phyloP scores from a whole-genome alignment of 2,329 filamentous ascomycete genomes.

The Fusarium buharicum region DNA sequence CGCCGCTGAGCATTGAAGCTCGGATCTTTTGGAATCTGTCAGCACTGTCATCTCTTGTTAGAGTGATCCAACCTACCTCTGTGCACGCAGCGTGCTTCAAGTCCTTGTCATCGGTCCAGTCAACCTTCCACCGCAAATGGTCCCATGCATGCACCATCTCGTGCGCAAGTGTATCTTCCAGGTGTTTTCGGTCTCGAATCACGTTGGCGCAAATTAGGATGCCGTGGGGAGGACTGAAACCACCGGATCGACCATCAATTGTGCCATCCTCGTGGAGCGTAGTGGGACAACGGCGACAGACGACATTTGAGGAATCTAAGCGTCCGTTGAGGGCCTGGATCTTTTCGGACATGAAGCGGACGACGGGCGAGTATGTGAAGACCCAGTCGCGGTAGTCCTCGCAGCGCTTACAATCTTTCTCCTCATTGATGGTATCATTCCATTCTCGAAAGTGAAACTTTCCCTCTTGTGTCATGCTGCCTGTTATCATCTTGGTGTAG shows the following conservation, averaged over 20 bases:
- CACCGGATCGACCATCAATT: conserved; percentile 75
- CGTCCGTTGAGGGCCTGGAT: conserved; percentile 81
- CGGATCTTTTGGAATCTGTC: conserved; percentile 72
- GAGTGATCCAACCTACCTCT: conserved; percentile 68
- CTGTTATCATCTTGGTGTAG: conserved; percentile 84
- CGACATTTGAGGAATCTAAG: conserved; percentile 78
- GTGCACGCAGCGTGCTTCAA: conserved; percentile 92
- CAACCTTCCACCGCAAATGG: conserved; percentile 88
- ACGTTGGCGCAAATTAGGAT: conserved; percentile 95
- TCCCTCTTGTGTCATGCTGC: conserved; percentile 75
- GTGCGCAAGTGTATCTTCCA: conserved; percentile 94
- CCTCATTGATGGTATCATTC: conserved; percentile 79
- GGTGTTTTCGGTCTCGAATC: conserved; percentile 78
- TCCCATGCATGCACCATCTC: conserved; percentile 99
- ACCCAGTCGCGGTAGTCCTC: conserved; percentile 86
- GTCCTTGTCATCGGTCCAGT: conserved; percentile 76
- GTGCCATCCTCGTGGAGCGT: conserved; percentile 66
- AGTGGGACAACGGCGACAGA: conserved; percentile 80
- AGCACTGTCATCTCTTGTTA: background rate
- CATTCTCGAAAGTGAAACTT: conserved; percentile 80
- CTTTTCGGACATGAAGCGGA: conserved; percentile 87
- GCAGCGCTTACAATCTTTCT: conserved; percentile 80
- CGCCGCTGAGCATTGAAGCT: conserved; percentile 90
- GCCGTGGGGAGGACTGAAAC: conserved; percentile 86
- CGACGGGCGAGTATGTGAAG: conserved; percentile 83